Evolutionary conservation across 257 asterid genomes (phyloP).

Genomic region (Avicennia marina): DNA sequence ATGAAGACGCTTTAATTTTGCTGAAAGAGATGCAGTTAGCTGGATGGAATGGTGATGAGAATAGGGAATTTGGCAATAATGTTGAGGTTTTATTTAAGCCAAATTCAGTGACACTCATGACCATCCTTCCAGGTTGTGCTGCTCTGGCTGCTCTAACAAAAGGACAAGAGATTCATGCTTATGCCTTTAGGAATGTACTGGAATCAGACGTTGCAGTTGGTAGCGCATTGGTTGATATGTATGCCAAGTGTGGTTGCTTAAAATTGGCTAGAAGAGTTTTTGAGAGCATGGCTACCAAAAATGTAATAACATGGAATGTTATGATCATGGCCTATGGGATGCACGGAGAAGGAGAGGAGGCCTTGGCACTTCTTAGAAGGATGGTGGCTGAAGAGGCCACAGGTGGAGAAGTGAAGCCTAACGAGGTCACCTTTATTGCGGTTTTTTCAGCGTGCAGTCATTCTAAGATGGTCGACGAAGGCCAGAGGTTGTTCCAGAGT

Average conservation of each 20-base stretch:
- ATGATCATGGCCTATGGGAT: constrained; percentile 82
- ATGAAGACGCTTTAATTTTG: constrained; percentile 59
- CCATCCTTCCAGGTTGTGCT: constrained; percentile 82
- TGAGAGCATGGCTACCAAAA: constrained; percentile 50
- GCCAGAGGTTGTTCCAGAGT: constrained; percentile 47
- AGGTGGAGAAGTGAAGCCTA: constrained; percentile 52
- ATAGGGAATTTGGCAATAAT: constrained; percentile 8
- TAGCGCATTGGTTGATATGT: constrained; percentile 88
- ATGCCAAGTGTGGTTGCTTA: constrained; percentile 86
- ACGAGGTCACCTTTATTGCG: constrained; percentile 66
- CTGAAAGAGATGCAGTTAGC: constrained; percentile 47
- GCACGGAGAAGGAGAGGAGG: constrained; percentile 81
- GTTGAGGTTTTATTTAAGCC: constrained; percentile 35
- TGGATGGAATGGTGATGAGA: constrained; percentile 14
- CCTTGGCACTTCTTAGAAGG: constrained; percentile 42
- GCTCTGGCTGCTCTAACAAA: constrained; percentile 61
- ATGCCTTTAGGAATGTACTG: constrained; percentile 50
- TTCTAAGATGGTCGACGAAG: constrained; percentile 78
- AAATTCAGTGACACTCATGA: constrained; percentile 78
- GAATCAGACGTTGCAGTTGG: constrained; percentile 67
- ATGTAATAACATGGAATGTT: constrained; percentile 85
- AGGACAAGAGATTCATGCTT: constrained; percentile 80
- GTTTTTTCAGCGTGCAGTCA: constrained; percentile 82
- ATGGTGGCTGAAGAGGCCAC: constrained; percentile 36
- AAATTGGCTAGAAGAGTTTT: constrained; percentile 57